These are phyloP conservation scores for Rhizopogon vinicolor DNA, from an alignment of 768 basidiomycete species.

Conservation along the genomic window DNA sequence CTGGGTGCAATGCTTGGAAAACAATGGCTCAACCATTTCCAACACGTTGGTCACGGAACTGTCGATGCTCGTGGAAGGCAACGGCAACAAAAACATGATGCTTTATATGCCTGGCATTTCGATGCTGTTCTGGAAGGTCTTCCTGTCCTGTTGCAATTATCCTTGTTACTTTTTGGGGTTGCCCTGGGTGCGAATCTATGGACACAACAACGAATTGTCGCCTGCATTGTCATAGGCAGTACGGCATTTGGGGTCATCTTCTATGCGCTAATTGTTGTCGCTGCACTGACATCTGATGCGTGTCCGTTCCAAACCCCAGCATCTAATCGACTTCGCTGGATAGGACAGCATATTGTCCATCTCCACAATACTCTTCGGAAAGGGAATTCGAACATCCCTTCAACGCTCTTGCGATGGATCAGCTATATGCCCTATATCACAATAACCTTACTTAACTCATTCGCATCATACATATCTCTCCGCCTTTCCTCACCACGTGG, in stretches of 20 bases:
- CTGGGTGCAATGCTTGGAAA: slow-evolving; percentile 16
- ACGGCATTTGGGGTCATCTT: slow-evolving; percentile 10
- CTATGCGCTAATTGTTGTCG: slow-evolving; percentile 13
- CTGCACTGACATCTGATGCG: slow-evolving; percentile 6
- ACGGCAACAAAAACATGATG: slow-evolving; percentile 15
- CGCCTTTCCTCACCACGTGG: background rate
- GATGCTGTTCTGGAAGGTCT: slow-evolving; percentile 8
- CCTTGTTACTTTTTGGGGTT: slow-evolving; percentile 15
- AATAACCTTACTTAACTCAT: background rate
- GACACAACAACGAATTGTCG: slow-evolving; percentile 6
- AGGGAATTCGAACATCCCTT: background rate
- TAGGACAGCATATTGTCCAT: background rate
- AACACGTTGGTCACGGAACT: slow-evolving; percentile 8
- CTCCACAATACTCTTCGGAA: background rate
- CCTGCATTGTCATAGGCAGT: slow-evolving; percentile 6
- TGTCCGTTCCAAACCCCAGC: slow-evolving; percentile 18
- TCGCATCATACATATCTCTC: background rate
- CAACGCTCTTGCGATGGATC: slow-evolving; percentile 1
- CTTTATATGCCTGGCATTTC: slow-evolving; percentile 14
- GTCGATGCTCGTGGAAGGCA: slow-evolving; percentile 10
- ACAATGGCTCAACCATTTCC: slow-evolving; percentile 11
- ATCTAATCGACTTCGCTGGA: slow-evolving; percentile 7
- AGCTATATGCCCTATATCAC: background rate
- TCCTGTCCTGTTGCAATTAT: slow-evolving; percentile 16
- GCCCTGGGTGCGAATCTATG: slow-evolving; percentile 12